Percentiles rank a stretch among this genome's conserved stretches.
Evolutionary conservation across 257 asterid genomes (phyloP).

Genomic region (Solanum clarkiae): DNA sequence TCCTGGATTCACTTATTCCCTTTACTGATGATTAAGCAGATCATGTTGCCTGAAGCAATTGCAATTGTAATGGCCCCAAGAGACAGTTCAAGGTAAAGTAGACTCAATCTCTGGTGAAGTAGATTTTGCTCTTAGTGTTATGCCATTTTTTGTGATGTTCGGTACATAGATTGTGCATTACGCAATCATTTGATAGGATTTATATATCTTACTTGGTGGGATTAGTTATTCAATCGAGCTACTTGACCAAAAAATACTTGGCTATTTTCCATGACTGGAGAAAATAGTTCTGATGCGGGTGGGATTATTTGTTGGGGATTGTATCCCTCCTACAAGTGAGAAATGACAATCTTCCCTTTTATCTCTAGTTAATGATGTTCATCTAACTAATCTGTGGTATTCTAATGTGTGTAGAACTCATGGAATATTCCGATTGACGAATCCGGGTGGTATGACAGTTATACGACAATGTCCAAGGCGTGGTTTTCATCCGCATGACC

Average conservation of each 20-base stretch:
- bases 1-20: neutral
- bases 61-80: conserved; percentile 98
- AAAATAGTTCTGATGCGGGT: neutral
- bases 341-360: neutral
- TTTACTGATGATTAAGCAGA: conserved; percentile 26
- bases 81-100: conserved; percentile 57
- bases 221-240: neutral
- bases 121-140: neutral
- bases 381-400: neutral
- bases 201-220: neutral
- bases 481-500: conserved; percentile 90
- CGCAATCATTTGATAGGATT: neutral
- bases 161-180: neutral
- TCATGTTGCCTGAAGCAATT: conserved; percentile 91
- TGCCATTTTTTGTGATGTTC: neutral
- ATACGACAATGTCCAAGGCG: conserved; percentile 90
- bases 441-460: conserved; percentile 87
- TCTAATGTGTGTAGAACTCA: conserved; percentile 40
- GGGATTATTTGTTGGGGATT: neutral
- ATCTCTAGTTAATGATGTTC: neutral
- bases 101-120: neutral
- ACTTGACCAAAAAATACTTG: neutral
- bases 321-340: neutral
- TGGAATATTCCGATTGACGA: conserved; percentile 78
- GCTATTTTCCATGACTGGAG: neutral